phyloP scores from a whole-genome alignment of 129 eudicot species.

The Cynara cardunculus region DNA sequence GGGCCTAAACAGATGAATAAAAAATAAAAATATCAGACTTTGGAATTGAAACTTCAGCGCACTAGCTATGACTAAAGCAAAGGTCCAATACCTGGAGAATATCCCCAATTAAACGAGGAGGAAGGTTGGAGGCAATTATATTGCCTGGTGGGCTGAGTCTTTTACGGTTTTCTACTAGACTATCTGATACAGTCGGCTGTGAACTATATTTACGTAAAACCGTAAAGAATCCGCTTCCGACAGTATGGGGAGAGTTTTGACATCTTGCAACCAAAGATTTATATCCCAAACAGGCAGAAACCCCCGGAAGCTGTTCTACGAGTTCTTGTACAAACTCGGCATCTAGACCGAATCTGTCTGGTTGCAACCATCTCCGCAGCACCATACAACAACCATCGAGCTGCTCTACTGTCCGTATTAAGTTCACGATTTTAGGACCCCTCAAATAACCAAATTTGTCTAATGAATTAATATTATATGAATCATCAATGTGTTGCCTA shows the following conservation, averaged over 20 bases:
- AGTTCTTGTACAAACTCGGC: conserved; percentile 85
- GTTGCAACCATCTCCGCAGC: conserved; percentile 56
- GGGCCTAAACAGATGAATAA: conserved; percentile 48
- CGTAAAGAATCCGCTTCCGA: conserved; percentile 63
- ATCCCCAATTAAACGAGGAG: conserved; percentile 63
- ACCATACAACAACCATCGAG: conserved; percentile 39
- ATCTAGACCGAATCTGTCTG: conserved; percentile 81
- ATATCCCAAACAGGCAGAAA: conserved; percentile 45
- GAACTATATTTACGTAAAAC: conserved; percentile 36
- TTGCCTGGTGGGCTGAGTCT: conserved; percentile 54
- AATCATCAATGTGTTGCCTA: conserved; percentile 11
- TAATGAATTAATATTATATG: conserved; percentile 35
- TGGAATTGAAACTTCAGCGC: neutral
- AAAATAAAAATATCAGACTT: conserved; percentile 12
- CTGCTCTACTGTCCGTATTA: conserved; percentile 37
- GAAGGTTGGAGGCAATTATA: conserved; percentile 54
- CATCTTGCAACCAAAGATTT: conserved; percentile 47
- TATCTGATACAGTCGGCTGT: conserved; percentile 27
- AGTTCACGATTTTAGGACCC: conserved; percentile 36
- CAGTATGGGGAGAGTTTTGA: conserved; percentile 38
- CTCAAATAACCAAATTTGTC: conserved; percentile 49
- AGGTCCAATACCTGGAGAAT: conserved; percentile 66
- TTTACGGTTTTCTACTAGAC: conserved; percentile 24
- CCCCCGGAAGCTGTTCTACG: conserved; percentile 71
- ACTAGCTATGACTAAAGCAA: neutral